Percentiles rank a stretch among this genome's conserved stretches.
These are phyloP conservation scores for Russula sp. DNA, from an alignment of 768 basidiomycete genomes.

Conservation along the genomic window DNA sequence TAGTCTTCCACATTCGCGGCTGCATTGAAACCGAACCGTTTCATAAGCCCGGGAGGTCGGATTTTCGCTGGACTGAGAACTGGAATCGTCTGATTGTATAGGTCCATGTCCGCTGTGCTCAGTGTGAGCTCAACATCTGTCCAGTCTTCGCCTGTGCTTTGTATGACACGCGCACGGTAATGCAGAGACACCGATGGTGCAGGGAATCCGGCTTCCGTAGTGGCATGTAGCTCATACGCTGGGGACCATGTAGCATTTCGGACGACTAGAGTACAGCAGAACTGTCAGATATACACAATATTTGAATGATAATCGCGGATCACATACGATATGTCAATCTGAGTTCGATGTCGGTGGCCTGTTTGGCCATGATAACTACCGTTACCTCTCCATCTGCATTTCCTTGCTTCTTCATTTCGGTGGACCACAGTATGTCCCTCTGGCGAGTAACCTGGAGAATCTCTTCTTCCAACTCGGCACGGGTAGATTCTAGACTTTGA, in stretches of 20 bases:
- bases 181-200: constrained; percentile 43
- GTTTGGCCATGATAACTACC: constrained; percentile 40
- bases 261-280: constrained; percentile 40
- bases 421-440: constrained; percentile 36
- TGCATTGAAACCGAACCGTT: not conserved
- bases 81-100: constrained; percentile 34
- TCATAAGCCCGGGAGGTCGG: not conserved
- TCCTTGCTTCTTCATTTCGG: constrained; percentile 33
- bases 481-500: constrained; percentile 32
- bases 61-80: constrained; percentile 16
- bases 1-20: too few species aligned
- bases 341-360: constrained; percentile 36
- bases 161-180: constrained; percentile 49
- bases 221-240: constrained; percentile 54
- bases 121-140: constrained; percentile 43
- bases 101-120: constrained; percentile 42
- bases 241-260: constrained; percentile 46
- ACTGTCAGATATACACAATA: not conserved
- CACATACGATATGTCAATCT: constrained; percentile 49
- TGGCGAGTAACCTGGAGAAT: constrained; percentile 31
- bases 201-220: constrained; percentile 37
- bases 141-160: constrained; percentile 61
- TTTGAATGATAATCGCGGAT: not conserved
- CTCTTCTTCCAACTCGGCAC: constrained; percentile 36
- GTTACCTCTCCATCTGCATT: constrained; percentile 31